Conservation (phyloP, 345 rosid species). For the Corchorus capsularis region DNA sequence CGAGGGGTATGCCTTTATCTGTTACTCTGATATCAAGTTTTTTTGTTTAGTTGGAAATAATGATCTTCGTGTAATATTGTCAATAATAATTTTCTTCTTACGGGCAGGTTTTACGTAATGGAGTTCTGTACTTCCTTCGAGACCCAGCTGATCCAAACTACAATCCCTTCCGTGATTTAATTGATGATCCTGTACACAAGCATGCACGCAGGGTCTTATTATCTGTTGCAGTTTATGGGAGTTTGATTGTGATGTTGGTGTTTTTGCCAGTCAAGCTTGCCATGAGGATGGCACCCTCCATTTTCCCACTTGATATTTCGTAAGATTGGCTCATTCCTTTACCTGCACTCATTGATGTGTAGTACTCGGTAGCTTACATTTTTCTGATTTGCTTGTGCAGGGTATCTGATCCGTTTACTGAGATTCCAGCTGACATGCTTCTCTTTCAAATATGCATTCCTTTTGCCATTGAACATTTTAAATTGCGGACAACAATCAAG, state of each 20-base stretch:
- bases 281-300: slow-evolving; percentile 79
- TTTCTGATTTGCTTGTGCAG: slow-evolving; percentile 41
- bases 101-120: slow-evolving; percentile 87
- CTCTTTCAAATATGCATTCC: slow-evolving; percentile 97
- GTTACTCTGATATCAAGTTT: not conserved
- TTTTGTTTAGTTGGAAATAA: not conserved
- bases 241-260: slow-evolving; percentile 97
- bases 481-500: slow-evolving; percentile 83
- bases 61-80: not conserved
- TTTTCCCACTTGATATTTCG: slow-evolving; percentile 96
- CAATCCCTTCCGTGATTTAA: slow-evolving; percentile 96
- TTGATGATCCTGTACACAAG: slow-evolving; percentile 98
- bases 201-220: slow-evolving; percentile 93
- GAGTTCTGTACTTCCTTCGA: slow-evolving; percentile 89
- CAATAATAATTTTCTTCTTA: slow-evolving; percentile 21
- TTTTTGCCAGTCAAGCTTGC: slow-evolving; percentile 98
- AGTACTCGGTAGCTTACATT: not conserved
- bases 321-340: slow-evolving; percentile 40
- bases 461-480: slow-evolving; percentile 94
- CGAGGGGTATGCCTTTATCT: slow-evolving; percentile 73
- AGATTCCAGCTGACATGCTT: slow-evolving; percentile 98
- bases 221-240: slow-evolving; percentile 95
- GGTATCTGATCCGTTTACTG: slow-evolving; percentile 97
- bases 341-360: slow-evolving; percentile 14
- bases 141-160: slow-evolving; percentile 99